Percentiles rank a stretch among this genome's conserved stretches.
Conservation (phyloP, 768 basidiomycete genomes). For the Chlorophyllum brunneum region DNA sequence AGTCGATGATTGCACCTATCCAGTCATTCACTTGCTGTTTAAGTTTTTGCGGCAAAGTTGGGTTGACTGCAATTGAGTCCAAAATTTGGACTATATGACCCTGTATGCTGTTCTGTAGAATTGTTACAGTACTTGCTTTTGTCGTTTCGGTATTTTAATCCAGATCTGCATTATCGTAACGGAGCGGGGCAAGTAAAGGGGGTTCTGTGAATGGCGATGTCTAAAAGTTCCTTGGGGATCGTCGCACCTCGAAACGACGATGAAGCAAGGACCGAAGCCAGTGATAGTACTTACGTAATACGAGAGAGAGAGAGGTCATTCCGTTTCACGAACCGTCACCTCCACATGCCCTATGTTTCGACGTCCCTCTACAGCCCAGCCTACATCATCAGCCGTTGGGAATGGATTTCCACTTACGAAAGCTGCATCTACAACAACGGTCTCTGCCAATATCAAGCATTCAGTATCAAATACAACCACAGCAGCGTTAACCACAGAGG, state of each 20-base stretch:
- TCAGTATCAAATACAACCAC: neutral
- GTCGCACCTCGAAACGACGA: too few species aligned
- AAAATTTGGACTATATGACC: neutral
- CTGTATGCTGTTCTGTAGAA: slow-evolving; percentile 5
- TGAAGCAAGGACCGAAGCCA: too few species aligned
- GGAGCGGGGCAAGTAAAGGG: too few species aligned
- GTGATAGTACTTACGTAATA: neutral
- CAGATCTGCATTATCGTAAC: neutral
- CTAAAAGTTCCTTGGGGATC: too few species aligned
- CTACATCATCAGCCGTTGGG: neutral
- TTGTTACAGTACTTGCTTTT: slow-evolving; percentile 11
- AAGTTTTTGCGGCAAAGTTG: neutral
- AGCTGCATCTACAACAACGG: neutral
- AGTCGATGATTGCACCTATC: slow-evolving; percentile 24
- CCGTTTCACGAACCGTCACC: neutral
- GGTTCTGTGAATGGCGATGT: too few species aligned
- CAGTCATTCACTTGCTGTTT: slow-evolving; percentile 3
- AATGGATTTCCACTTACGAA: slow-evolving; percentile 1
- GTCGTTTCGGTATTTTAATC: neutral
- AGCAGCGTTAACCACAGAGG: neutral
- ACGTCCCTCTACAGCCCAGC: slow-evolving; percentile 1
- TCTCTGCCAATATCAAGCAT: neutral
- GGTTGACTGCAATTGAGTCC: neutral
- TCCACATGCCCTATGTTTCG: slow-evolving; percentile 7
- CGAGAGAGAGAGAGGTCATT: too few species aligned